phyloP scores from a whole-genome alignment of 345 rosid genomes.

The Conringia planisiliqua region DNA sequence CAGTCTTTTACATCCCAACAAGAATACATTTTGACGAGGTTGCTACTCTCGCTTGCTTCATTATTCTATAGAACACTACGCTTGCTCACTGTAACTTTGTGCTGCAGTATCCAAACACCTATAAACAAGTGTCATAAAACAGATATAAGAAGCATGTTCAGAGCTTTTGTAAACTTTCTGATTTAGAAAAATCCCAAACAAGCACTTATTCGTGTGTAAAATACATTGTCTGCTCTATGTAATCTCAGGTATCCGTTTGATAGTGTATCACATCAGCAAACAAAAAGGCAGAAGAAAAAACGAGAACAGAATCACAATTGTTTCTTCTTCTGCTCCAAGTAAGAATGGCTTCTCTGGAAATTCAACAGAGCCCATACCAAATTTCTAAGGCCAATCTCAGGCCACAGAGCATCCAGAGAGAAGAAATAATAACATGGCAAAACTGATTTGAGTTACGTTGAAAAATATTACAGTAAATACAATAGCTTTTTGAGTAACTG shows the following conservation, averaged over 20 bases:
- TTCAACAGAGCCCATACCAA: constrained; percentile 57
- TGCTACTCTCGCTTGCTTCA: too few relatives aligned
- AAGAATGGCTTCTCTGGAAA: constrained; percentile 56
- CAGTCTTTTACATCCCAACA: too few relatives aligned
- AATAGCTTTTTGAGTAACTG: too few relatives aligned
- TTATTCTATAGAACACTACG: too few relatives aligned
- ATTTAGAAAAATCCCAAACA: background rate
- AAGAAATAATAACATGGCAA: too few relatives aligned
- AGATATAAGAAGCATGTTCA: too few relatives aligned
- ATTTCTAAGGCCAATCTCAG: constrained; percentile 70
- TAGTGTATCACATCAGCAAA: background rate
- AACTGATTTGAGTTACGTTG: too few relatives aligned
- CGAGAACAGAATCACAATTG: constrained; percentile 30
- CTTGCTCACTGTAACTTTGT: too few relatives aligned
- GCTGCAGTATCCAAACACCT: too few relatives aligned
- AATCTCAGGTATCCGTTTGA: background rate
- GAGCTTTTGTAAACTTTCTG: background rate
- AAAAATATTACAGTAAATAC: too few relatives aligned
- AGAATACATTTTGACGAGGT: too few relatives aligned
- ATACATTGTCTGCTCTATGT: constrained; percentile 2
- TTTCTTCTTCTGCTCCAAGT: constrained; percentile 68
- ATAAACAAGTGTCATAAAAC: too few relatives aligned
- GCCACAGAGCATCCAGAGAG: constrained; percentile 55
- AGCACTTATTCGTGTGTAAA: background rate
- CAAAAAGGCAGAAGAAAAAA: background rate